Percentiles rank a stretch among this genome's conserved stretches.
These are phyloP conservation scores for Terana coerulea DNA, from an alignment of 768 basidiomycete species.

Conservation along the genomic window DNA sequence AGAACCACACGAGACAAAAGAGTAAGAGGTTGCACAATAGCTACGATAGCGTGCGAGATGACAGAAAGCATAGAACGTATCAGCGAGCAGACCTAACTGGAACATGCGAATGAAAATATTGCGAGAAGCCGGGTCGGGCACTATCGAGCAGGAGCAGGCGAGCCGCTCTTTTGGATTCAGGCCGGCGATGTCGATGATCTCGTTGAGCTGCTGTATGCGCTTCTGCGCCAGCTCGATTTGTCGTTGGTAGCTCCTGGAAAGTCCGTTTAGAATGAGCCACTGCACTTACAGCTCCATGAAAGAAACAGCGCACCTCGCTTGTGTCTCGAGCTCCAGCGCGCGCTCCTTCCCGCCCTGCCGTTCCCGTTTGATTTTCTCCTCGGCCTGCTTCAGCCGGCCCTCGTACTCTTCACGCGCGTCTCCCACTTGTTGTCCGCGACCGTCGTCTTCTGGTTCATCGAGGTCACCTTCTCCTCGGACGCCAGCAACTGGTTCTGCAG, in stretches of 20 bases:
- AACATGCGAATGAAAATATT: background rate
- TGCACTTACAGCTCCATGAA: too few species aligned
- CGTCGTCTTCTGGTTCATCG: constrained; percentile 66
- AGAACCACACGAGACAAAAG: background rate
- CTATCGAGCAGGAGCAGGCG: constrained; percentile 3
- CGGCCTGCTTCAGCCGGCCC: constrained; percentile 68
- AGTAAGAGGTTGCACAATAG: too few species aligned
- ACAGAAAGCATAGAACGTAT: background rate
- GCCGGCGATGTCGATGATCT: constrained; percentile 35
- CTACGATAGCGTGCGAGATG: background rate
- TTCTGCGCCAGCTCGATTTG: constrained; percentile 79
- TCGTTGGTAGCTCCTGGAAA: constrained; percentile 62
- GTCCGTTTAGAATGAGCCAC: too few species aligned
- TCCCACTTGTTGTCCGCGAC: constrained; percentile 89
- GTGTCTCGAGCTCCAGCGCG: constrained; percentile 63
- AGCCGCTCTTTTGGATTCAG: constrained; percentile 6
- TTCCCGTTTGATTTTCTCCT: constrained; percentile 90
- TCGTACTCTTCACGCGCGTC: constrained; percentile 91
- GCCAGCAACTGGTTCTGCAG: constrained; percentile 78
- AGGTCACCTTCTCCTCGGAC: constrained; percentile 81
- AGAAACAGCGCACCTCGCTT: constrained; percentile 53
- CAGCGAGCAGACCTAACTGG: too few species aligned
- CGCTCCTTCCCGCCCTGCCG: constrained; percentile 92
- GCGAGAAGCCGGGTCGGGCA: background rate
- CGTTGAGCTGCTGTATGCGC: constrained; percentile 57